phyloP scores from a whole-genome alignment of 768 basidiomycete genomes.

The Scleroderma bovista region DNA sequence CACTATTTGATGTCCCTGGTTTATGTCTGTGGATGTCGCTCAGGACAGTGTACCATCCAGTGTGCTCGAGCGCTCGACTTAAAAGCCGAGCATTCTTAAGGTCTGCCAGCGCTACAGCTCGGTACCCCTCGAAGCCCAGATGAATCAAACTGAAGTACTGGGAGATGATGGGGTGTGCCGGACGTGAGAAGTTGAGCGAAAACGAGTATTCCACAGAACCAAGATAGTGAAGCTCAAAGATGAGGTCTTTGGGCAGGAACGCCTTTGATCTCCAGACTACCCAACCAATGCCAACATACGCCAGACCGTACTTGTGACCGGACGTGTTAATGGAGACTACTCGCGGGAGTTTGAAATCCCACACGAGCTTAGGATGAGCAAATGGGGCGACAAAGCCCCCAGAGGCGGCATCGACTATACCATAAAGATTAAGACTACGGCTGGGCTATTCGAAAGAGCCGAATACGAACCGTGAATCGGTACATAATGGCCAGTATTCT shows the following conservation, averaged over 20 bases:
- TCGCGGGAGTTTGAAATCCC: slow-evolving; percentile 58
- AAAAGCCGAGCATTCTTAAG: slow-evolving; percentile 61
- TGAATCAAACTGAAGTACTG: slow-evolving; percentile 63
- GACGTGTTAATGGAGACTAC: slow-evolving; percentile 56
- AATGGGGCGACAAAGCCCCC: slow-evolving; percentile 64
- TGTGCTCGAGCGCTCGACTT: slow-evolving; percentile 55
- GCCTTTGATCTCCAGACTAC: slow-evolving; percentile 55
- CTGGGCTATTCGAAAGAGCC: slow-evolving; percentile 20
- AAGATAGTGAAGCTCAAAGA: slow-evolving; percentile 55
- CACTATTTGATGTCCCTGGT: slow-evolving; percentile 14
- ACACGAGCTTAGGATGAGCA: slow-evolving; percentile 44
- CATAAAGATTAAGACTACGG: slow-evolving; percentile 1
- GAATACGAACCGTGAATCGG: slow-evolving; percentile 34
- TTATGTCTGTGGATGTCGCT: slow-evolving; percentile 50
- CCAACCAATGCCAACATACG: slow-evolving; percentile 59
- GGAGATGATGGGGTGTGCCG: slow-evolving; percentile 55
- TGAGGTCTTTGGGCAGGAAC: slow-evolving; percentile 61
- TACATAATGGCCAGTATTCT: slow-evolving; percentile 36
- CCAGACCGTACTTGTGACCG: slow-evolving; percentile 56
- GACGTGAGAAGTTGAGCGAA: slow-evolving; percentile 57
- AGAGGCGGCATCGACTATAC: slow-evolving; percentile 50
- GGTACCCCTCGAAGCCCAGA: slow-evolving; percentile 52
- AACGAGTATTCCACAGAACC: slow-evolving; percentile 70
- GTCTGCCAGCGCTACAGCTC: slow-evolving; percentile 41
- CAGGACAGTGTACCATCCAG: slow-evolving; percentile 46